These are phyloP conservation scores for Pleurotus eryngii DNA, from an alignment of 768 basidiomycete genomes.

Conservation along the genomic window DNA sequence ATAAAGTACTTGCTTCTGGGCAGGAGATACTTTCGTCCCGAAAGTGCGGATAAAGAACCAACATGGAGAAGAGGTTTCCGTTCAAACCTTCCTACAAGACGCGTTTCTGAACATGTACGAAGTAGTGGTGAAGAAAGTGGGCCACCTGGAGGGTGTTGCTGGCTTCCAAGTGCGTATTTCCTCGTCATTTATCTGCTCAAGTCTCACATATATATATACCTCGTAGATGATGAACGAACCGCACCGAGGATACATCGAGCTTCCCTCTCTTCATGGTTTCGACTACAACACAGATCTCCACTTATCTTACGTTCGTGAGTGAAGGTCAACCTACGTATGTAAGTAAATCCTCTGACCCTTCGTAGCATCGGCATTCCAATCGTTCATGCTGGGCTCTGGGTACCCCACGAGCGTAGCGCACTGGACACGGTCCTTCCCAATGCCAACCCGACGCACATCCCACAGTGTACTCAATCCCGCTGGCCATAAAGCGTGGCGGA, in stretches of 20 bases:
- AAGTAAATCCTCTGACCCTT: neutral
- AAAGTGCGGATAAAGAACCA: conserved; percentile 54
- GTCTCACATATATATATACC: too few species aligned
- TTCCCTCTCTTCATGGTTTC: conserved; percentile 78
- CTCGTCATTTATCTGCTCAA: neutral
- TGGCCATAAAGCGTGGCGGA: conserved; percentile 63
- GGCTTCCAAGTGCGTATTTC: conserved; percentile 80
- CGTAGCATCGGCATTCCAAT: conserved; percentile 78
- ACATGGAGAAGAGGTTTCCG: conserved; percentile 49
- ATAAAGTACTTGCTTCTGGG: conserved; percentile 88
- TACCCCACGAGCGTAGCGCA: conserved; percentile 73
- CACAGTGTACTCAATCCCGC: conserved; percentile 57
- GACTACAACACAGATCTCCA: conserved; percentile 96
- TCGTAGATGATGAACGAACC: conserved; percentile 90
- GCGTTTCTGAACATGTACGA: conserved; percentile 80
- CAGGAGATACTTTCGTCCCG: conserved; percentile 81
- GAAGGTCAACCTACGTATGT: neutral
- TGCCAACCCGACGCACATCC: conserved; percentile 71
- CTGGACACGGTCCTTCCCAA: conserved; percentile 85
- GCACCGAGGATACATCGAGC: conserved; percentile 86
- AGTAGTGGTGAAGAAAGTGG: conserved; percentile 60
- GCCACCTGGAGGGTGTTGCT: conserved; percentile 72
- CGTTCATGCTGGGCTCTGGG: conserved; percentile 91
- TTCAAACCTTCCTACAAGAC: conserved; percentile 82
- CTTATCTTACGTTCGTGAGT: conserved; percentile 72